Conservation (phyloP, 2,329 filamentous ascomycete species). For the Claviceps pusilla region DNA sequence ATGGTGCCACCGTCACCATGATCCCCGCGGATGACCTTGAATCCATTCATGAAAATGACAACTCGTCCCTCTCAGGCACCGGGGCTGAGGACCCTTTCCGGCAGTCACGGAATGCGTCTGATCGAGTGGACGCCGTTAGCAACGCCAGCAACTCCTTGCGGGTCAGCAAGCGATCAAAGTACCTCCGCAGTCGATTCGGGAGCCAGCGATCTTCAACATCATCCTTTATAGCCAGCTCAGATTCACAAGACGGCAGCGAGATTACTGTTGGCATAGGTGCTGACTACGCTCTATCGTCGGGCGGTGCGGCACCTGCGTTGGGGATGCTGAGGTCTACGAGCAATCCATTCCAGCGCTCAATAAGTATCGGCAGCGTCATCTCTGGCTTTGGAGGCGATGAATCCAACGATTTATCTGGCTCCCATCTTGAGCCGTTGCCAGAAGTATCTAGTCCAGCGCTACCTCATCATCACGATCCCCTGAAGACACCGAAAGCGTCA, state of each 20-base stretch:
- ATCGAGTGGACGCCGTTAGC: slow-evolving; percentile 22
- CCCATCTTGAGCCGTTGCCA: slow-evolving; percentile 34
- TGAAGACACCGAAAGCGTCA: slow-evolving; percentile 56
- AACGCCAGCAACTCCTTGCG: slow-evolving; percentile 31
- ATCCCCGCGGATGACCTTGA: slow-evolving; percentile 8
- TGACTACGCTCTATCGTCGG: slow-evolving; percentile 72
- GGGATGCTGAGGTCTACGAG: slow-evolving; percentile 35
- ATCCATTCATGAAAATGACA: slow-evolving; percentile 13
- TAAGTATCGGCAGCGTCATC: slow-evolving; percentile 80
- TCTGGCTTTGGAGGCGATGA: slow-evolving; percentile 51
- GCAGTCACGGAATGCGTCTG: slow-evolving; percentile 18
- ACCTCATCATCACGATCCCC: slow-evolving; percentile 27
- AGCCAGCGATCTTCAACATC: slow-evolving; percentile 48
- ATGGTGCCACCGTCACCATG: slow-evolving; percentile 2
- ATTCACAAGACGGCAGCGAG: slow-evolving; percentile 53
- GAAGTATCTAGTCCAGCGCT: slow-evolving; percentile 30
- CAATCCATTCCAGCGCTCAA: slow-evolving; percentile 52
- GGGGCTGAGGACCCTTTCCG: slow-evolving; percentile 15
- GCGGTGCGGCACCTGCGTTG: slow-evolving; percentile 51
- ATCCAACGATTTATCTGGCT: slow-evolving; percentile 27
- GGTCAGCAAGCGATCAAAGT: slow-evolving; percentile 34
- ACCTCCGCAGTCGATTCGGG: slow-evolving; percentile 39
- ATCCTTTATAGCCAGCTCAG: slow-evolving; percentile 39
- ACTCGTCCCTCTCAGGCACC: slow-evolving; percentile 15
- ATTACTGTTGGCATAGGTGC: slow-evolving; percentile 50